phyloP scores from a whole-genome alignment of 192 early-diverging fungal species.

The Coemansia sp. region DNA sequence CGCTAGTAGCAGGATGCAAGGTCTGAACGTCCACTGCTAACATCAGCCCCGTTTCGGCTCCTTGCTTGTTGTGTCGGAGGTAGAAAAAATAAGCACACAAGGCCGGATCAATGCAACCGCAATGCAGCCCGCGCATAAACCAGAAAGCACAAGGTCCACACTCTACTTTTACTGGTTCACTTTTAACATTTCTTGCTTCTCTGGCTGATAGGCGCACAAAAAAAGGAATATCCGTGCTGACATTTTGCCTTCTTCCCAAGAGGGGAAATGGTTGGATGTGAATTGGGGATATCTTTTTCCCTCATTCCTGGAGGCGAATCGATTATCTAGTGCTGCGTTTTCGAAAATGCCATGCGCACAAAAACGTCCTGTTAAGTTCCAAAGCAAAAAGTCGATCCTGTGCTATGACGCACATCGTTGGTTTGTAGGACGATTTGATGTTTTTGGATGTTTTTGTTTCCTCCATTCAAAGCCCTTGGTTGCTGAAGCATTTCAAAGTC shows the following conservation, averaged over 20 bases:
- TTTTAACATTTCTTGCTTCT: background rate
- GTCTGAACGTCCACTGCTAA: background rate
- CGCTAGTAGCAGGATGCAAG: background rate
- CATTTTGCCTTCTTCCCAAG: constrained; percentile 20
- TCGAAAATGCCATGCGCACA: background rate
- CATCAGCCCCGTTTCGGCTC: background rate
- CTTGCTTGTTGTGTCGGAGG: background rate
- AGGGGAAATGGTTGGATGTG: constrained; percentile 13
- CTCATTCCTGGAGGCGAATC: background rate
- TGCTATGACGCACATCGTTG: background rate
- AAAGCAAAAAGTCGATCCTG: background rate
- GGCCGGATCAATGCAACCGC: too few relatives aligned
- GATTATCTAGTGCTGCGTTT: background rate
- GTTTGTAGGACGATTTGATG: background rate
- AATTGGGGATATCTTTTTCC: constrained; percentile 9
- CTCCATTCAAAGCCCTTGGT: background rate
- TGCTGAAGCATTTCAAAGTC: background rate
- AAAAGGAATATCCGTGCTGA: background rate
- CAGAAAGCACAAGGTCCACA: too few relatives aligned
- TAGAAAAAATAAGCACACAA: too few relatives aligned
- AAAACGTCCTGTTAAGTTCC: too few relatives aligned
- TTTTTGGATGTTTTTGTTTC: background rate
- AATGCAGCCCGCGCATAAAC: too few relatives aligned
- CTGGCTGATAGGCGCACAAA: background rate
- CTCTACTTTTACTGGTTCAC: too few relatives aligned